Conservation (phyloP, 176 grass and related monocot genomes). For the Triticum monococcum region DNA sequence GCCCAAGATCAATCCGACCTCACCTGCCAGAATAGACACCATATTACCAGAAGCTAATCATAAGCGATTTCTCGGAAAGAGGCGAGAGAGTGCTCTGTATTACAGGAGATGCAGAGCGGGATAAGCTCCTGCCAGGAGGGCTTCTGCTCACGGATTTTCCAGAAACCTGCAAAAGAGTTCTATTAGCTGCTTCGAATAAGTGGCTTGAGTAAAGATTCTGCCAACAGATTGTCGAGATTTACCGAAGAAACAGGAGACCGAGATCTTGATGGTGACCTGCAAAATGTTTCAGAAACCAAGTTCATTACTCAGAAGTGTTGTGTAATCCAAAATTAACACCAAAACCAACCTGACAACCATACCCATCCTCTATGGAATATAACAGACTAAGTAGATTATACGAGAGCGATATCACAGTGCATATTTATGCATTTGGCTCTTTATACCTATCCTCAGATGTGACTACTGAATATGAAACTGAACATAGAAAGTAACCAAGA, state of each 20-base stretch:
- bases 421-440: neutral
- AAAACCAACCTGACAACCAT: neutral
- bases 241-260: constrained; percentile 26
- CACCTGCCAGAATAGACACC: constrained; percentile 22
- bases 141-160: constrained; percentile 42
- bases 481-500: neutral
- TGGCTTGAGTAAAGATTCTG: neutral
- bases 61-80: neutral
- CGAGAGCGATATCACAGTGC: neutral
- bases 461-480: constrained; percentile 18
- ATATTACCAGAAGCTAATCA: neutral
- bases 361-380: neutral
- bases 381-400: neutral
- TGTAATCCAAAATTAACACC: neutral
- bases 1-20: constrained; percentile 34
- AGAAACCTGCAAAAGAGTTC: constrained; percentile 11
- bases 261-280: constrained; percentile 40
- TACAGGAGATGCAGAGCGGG: constrained; percentile 40
- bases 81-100: neutral
- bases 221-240: neutral
- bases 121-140: constrained; percentile 41
- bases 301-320: neutral
- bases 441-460: constrained; percentile 1
- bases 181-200: constrained; percentile 9
- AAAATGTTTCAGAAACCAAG: constrained; percentile 21